Conservation (phyloP, 1,284 basidiomycete genomes). For the Coniophora puteana region DNA sequence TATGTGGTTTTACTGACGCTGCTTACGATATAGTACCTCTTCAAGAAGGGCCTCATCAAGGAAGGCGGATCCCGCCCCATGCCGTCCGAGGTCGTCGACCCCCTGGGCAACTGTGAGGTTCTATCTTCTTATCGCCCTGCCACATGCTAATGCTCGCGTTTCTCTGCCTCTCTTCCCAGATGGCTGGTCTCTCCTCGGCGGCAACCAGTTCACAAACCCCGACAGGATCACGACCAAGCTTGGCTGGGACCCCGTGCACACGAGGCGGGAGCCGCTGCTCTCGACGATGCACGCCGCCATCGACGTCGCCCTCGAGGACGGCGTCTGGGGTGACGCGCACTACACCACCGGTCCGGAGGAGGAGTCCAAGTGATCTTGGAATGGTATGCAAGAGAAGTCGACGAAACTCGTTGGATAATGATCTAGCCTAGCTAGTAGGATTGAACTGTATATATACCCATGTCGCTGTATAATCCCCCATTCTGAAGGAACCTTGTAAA, state of each 20-base stretch:
- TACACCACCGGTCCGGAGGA: too few species aligned
- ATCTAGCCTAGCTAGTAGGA: too few species aligned
- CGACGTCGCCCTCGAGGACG: constrained; percentile 23
- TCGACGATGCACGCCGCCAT: constrained; percentile 32
- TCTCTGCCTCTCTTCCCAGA: constrained; percentile 19
- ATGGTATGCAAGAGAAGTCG: too few species aligned
- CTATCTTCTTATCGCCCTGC: not conserved
- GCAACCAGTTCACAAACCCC: constrained; percentile 31
- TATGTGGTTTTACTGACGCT: too few species aligned
- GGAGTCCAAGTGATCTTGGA: too few species aligned
- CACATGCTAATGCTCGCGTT: not conserved
- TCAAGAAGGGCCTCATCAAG: constrained; percentile 30
- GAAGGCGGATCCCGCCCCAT: constrained; percentile 31
- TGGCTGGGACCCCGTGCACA: constrained; percentile 36
- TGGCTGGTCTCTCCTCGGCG: constrained; percentile 36
- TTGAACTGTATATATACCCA: too few species aligned
- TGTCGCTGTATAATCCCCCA: too few species aligned
- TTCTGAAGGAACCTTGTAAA: too few species aligned
- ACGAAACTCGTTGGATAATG: too few species aligned
- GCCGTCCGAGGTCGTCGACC: constrained; percentile 28
- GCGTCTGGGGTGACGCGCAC: too few species aligned
- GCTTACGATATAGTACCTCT: constrained; percentile 29
- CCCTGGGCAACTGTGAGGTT: constrained; percentile 33
- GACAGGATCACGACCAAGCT: constrained; percentile 32
- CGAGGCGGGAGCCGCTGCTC: constrained; percentile 26